Base-by-base conservation (phyloP, 2,329 filamentous ascomycete genomes). In the Hypoxylon sp. region DNA sequence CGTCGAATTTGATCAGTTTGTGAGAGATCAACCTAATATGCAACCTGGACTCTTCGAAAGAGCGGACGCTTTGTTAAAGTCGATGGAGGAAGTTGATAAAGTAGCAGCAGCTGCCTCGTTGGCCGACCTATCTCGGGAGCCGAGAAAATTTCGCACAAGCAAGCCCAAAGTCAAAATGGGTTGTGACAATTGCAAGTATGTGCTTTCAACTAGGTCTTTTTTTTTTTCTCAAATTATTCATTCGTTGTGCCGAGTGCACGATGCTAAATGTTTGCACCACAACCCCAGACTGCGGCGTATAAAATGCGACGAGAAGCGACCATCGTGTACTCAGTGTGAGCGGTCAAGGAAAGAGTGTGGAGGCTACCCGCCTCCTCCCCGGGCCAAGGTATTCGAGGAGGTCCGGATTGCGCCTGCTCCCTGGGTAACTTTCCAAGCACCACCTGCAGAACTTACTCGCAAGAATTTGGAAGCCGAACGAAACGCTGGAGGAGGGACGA, bases 101-200 rank as follows among this genome's bases (percentile, higher is more conserved):
- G 58, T 46, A 50, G 13, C 51, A 23, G 9, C 55, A 50, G 53
- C 63, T 45, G 23, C 56, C 10, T 51, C 65, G 19, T 63, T 67
- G 21, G 72, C 69, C 53, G 73, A 76, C 50, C 71, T 70, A 32
- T 64, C 72, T 34, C 75, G 72, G 51, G 78, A 76, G 45, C 75
- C 75, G 34, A 86, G 85, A n/a, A n/a, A n/a, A 56, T 80, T 80
- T 14, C 81, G 86, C 60, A 84, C 81, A 28, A 88, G 86, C n/a
- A 75, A 85, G 82, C 70, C 85, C 86, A 13, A 90, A 90, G n/a
- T n/a, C n/a, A 75, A 90, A 89, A 80, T 90, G 0, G 89, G 89
- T 41, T 91, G 89, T 78, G 83, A 82, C 73, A 89, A 87, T 77
- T 91, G 89, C 89, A 90, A 90, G 89, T 90, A 82, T 77, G 88